phyloP scores from a whole-genome alignment of 495 filamentous ascomycete species.

The Cryomyces minteri region DNA sequence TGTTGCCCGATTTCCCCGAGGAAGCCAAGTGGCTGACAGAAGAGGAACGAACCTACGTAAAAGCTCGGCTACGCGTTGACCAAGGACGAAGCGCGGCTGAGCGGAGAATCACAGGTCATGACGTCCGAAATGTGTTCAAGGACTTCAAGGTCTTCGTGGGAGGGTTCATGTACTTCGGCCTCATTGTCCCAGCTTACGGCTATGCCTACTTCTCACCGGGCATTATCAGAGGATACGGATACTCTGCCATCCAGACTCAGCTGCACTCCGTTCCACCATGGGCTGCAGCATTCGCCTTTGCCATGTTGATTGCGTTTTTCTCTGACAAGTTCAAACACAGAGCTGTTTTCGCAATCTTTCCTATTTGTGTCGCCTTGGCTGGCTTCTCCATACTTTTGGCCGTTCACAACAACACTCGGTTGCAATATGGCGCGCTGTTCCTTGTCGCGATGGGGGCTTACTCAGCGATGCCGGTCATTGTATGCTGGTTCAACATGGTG shows the following conservation, averaged over 20 bases:
- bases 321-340: slow-evolving; percentile 18
- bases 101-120: slow-evolving; percentile 38
- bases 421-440: slow-evolving; percentile 23
- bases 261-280: slow-evolving; percentile 29
- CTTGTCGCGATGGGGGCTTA: slow-evolving; percentile 24
- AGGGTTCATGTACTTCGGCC: slow-evolving; percentile 76
- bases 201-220: slow-evolving; percentile 56
- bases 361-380: slow-evolving; percentile 24
- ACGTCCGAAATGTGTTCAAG: slow-evolving; percentile 55
- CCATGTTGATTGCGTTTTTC: slow-evolving; percentile 19
- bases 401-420: slow-evolving; percentile 18
- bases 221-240: slow-evolving; percentile 26
- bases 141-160: slow-evolving; percentile 51
- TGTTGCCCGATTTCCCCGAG: slow-evolving; percentile 62
- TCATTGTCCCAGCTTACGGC: slow-evolving; percentile 74
- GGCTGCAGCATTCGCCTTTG: slow-evolving; percentile 24
- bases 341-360: slow-evolving; percentile 18
- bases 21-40: slow-evolving; percentile 46
- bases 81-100: slow-evolving; percentile 49
- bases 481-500: slow-evolving; percentile 82
- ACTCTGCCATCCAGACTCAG: slow-evolving; percentile 28
- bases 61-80: slow-evolving; percentile 55
- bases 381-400: slow-evolving; percentile 21
- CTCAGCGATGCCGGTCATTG: slow-evolving; percentile 60
- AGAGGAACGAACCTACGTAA: slow-evolving; percentile 60